Evolutionary conservation across 2,329 filamentous ascomycete genomes (phyloP).

Genomic region (Exophiala dermatitidis): DNA sequence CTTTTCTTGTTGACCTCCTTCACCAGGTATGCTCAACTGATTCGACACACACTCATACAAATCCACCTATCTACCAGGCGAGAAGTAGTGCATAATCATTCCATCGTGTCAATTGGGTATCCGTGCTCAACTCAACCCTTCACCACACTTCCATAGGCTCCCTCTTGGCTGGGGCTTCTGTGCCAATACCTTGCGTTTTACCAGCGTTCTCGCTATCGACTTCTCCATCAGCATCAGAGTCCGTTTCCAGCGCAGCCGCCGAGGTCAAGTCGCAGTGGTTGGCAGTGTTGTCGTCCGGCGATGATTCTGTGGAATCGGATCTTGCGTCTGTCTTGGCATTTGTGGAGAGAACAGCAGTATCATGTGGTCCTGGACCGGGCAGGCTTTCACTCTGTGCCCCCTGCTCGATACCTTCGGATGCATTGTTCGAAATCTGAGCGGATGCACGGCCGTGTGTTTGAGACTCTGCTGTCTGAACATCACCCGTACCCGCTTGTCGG

Average conservation of each 20-base stretch:
- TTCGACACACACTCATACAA: too few species aligned
- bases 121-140: not conserved
- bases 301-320: not conserved
- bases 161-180: not conserved
- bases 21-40: too few species aligned
- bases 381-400: not conserved
- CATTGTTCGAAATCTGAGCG: not conserved
- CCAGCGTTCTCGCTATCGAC: not conserved
- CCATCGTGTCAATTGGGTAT: not conserved
- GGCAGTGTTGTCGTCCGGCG: not conserved
- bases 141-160: not conserved
- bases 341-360: not conserved
- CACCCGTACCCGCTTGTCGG: not conserved
- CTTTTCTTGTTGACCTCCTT: too few species aligned
- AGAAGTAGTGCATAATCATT: too few species aligned
- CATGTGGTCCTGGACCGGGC: not conserved
- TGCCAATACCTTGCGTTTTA: not conserved
- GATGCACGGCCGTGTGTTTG: not conserved
- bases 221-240: constrained; percentile 5
- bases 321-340: not conserved
- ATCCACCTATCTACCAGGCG: too few species aligned
- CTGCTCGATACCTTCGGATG: not conserved
- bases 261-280: not conserved
- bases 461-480: not conserved
- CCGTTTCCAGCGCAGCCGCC: not conserved